Evolutionary conservation across 1,139 yeast species (phyloP).

Genomic region (Dujonia santamariae): DNA sequence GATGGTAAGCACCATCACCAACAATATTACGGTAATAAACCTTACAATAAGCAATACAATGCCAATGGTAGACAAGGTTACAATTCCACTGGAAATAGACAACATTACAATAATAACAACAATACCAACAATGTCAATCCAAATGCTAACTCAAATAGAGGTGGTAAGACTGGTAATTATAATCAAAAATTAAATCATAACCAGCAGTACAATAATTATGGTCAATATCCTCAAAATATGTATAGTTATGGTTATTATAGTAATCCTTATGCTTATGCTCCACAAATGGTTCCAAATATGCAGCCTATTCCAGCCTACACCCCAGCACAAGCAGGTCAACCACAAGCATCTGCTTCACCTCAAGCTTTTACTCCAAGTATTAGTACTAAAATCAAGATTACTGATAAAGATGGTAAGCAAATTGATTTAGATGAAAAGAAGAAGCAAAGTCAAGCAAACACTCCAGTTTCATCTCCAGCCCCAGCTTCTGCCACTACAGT

Average conservation of each 20-base stretch:
- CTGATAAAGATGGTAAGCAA: conserved; percentile 47
- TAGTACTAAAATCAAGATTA: conserved; percentile 27
- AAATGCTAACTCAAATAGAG: background rate
- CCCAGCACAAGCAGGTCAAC: conserved; percentile 8
- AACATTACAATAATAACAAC: conserved; percentile 2
- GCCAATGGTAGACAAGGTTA: conserved; percentile 11
- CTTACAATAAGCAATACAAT: conserved; percentile 1
- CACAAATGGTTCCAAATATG: conserved; percentile 9
- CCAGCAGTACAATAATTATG: conserved; percentile 14
- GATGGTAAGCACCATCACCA: conserved; percentile 6
- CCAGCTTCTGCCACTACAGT: conserved; percentile 15
- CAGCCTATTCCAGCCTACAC: conserved; percentile 8
- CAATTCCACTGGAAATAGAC: conserved; percentile 6
- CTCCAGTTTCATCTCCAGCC: conserved; percentile 17
- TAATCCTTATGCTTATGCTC: conserved; percentile 8
- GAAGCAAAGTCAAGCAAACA: conserved; percentile 17
- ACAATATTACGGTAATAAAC: conserved; percentile 13
- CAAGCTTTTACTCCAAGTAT: conserved; percentile 4
- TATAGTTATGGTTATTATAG: conserved; percentile 10
- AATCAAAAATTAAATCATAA: conserved; percentile 18
- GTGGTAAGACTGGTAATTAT: conserved; percentile 10
- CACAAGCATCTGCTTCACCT: conserved; percentile 4
- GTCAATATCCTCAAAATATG: conserved; percentile 15
- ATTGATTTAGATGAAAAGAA: conserved; percentile 46
- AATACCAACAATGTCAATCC: background rate